A percentile compares a stretch with the other conserved stretches of the same genome.
Conservation (phyloP, 2,329 filamentous ascomycete species). For the Clarireedia paspali region DNA sequence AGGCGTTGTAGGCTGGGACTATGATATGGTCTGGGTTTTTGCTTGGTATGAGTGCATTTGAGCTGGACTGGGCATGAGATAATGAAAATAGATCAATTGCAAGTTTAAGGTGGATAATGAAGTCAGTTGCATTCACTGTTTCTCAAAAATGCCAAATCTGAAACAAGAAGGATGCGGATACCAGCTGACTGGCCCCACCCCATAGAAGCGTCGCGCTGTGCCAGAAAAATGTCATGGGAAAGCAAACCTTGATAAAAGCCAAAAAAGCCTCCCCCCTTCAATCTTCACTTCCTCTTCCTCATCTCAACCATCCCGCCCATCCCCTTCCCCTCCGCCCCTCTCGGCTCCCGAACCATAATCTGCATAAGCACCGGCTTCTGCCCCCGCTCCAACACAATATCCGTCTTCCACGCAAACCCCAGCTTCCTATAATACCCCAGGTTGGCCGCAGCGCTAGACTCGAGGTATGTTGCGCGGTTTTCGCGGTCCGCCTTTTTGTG, state of each 20-base stretch:
- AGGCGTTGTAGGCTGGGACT: conserved; percentile 17
- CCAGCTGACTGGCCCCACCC: no score
- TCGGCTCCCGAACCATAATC: conserved; percentile 75
- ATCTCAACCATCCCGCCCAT: conserved; percentile 10
- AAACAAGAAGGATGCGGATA: no score
- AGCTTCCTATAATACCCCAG: conserved; percentile 66
- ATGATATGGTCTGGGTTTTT: not conserved
- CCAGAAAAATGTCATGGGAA: not conserved
- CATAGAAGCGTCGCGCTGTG: no score
- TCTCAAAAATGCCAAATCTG: no score
- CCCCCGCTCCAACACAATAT: conserved; percentile 54
- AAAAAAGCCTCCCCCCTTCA: not conserved
- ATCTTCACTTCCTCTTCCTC: conserved; percentile 3
- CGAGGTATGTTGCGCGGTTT: conserved; percentile 64
- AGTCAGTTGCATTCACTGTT: no score
- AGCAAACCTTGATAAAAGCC: not conserved
- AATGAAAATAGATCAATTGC: not conserved
- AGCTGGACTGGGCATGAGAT: not conserved
- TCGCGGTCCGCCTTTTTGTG: conserved; percentile 52
- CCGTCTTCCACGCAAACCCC: conserved; percentile 59
- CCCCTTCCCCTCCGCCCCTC: conserved; percentile 31
- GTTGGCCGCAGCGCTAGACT: conserved; percentile 65
- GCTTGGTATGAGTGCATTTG: not conserved
- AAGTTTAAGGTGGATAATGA: no score
- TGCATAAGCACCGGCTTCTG: conserved; percentile 56